Evolutionary conservation across 2,329 filamentous ascomycete genomes (phyloP).

Genomic region (Atkinsonella hypoxylon): DNA sequence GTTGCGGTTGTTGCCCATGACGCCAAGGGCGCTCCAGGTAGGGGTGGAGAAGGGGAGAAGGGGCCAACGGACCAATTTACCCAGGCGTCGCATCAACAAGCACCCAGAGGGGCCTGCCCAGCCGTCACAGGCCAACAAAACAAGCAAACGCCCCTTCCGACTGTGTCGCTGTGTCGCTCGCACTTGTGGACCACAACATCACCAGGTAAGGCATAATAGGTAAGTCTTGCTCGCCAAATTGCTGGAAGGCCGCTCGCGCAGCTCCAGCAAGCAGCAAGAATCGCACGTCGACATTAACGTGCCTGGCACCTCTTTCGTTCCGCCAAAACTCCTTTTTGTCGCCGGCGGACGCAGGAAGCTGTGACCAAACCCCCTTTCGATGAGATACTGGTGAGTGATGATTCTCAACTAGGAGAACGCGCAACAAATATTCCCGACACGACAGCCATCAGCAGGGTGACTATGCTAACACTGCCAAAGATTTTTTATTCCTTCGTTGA

Average conservation of each 20-base stretch:
- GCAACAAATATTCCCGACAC: too few species aligned
- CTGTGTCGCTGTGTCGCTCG: background rate
- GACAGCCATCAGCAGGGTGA: background rate
- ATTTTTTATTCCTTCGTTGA: background rate
- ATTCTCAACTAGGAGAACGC: background rate
- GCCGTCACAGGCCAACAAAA: slow-evolving; percentile 18
- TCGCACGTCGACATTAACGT: background rate
- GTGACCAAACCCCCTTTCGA: background rate
- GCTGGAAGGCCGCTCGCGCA: slow-evolving; percentile 5
- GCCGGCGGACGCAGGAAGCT: background rate
- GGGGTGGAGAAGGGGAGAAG: background rate
- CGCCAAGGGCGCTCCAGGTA: background rate
- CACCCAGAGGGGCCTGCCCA: background rate
- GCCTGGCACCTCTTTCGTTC: background rate
- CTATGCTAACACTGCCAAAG: slow-evolving; percentile 1
- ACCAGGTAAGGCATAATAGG: slow-evolving; percentile 9
- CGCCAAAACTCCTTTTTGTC: background rate
- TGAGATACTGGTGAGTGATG: slow-evolving; percentile 4
- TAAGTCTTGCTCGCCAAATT: slow-evolving; percentile 8
- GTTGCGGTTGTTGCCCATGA: slow-evolving; percentile 7
- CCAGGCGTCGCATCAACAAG: slow-evolving; percentile 8
- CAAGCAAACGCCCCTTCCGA: slow-evolving; percentile 9
- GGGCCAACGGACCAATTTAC: background rate
- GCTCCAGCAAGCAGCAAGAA: slow-evolving; percentile 2
- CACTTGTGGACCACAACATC: slow-evolving; percentile 6